Evolutionary conservation across 139 green algal genomes (phyloP).

Genomic region (Ulvella scutata): DNA sequence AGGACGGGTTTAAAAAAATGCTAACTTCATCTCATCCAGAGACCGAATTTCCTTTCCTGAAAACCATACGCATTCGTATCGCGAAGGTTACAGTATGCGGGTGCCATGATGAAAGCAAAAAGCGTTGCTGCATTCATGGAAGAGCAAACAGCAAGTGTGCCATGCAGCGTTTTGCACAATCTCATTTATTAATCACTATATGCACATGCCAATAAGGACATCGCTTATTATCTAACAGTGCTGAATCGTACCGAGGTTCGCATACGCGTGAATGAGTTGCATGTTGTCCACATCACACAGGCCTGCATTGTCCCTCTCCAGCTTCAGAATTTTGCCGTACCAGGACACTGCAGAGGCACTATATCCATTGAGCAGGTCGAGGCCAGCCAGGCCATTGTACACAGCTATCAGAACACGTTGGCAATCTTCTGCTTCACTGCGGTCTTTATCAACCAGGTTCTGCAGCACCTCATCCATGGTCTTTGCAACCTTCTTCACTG

Average conservation of each 20-base stretch:
- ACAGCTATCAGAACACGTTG: conserved; percentile 54
- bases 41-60: too few species aligned
- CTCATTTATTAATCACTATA: too few species aligned
- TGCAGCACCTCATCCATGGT: conserved; percentile 74
- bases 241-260: background rate
- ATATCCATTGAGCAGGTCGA: conserved; percentile 40
- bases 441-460: conserved; percentile 39
- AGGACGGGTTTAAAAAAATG: too few species aligned
- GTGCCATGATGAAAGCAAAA: too few species aligned
- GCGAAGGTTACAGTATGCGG: too few species aligned
- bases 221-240: too few species aligned
- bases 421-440: conserved; percentile 73
- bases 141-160: too few species aligned
- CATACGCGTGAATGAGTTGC: background rate
- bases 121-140: too few species aligned
- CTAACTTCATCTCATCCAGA: too few species aligned
- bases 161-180: too few species aligned
- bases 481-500: conserved; percentile 28
- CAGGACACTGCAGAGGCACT: conserved; percentile 14
- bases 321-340: conserved; percentile 41
- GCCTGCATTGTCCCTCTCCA: background rate
- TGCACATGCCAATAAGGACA: too few species aligned
- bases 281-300: background rate
- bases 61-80: too few species aligned
- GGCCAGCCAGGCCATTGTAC: conserved; percentile 67